These are phyloP conservation scores for Volvox carteri DNA, from an alignment of 163 green algal genomes.

Conservation along the genomic window DNA sequence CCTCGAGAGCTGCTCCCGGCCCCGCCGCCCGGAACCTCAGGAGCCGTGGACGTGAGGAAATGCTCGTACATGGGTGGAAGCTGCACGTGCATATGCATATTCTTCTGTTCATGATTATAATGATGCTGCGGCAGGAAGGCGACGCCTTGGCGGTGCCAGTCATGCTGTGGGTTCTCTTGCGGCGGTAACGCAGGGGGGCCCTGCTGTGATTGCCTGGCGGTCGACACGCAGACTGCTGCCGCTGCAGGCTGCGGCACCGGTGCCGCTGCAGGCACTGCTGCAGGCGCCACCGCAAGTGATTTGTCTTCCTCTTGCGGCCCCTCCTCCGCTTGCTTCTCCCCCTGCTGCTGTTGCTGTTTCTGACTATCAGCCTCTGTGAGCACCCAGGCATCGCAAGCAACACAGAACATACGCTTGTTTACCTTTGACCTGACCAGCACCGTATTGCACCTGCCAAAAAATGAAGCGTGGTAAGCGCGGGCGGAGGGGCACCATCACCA, in stretches of 20 bases:
- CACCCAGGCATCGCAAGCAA: conserved; percentile 53
- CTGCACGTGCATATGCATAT: too few relatives aligned
- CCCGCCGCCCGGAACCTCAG: neutral
- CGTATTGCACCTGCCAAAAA: conserved; percentile 40
- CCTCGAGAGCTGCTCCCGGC: neutral
- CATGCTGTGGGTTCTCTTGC: too few relatives aligned
- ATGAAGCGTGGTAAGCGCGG: too few relatives aligned
- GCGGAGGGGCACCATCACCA: too few relatives aligned
- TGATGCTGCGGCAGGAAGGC: too few relatives aligned
- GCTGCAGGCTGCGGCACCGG: neutral
- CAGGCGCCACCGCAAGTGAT: neutral
- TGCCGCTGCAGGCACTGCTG: neutral
- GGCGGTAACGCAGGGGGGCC: too few relatives aligned
- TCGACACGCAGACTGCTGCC: too few relatives aligned
- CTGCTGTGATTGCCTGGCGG: too few relatives aligned
- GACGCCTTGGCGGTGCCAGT: too few relatives aligned
- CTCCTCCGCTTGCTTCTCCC: neutral
- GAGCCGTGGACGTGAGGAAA: neutral
- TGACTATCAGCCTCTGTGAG: conserved; percentile 15
- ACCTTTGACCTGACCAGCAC: conserved; percentile 48
- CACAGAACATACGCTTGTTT: conserved; percentile 55
- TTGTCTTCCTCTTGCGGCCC: neutral
- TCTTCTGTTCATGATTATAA: too few relatives aligned
- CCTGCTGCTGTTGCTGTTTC: neutral
- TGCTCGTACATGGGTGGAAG: conserved; percentile 7